Evolutionary conservation across 202 grass and related monocot species (phyloP), one percentile per base, ranked within the genome.

Genomic region (Zoysia matrella): DNA sequence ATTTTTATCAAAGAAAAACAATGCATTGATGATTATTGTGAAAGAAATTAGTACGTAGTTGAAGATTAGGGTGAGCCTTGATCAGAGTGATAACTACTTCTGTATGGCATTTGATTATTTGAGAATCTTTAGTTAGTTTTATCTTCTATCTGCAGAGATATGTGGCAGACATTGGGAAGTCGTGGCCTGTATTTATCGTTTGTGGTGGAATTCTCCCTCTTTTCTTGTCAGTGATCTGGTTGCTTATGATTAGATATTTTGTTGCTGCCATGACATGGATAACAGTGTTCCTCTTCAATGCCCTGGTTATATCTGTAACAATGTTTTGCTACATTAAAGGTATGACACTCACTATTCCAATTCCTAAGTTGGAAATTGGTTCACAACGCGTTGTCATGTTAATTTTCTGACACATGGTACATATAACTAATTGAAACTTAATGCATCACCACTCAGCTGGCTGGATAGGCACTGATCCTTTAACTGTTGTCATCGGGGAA

Each of bases 251-350:
- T 77, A 89, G 96, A 44, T 94, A 95, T 83, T 94, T 99, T 55
- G 91, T 96, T 87, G 93, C 85, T 67, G 96, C 85, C 47, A 96
- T 94, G 96, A 91, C 93, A 62, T 99, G 96, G 96, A 89, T 99
- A 81, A 99, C 96, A 53, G 87, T 99, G 51, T 60, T 96, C 49
- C 85, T 99, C 52, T 99, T 99, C 90, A 99, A 99, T 83, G 85
- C 80, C 48, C 93, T 99, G 51, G 81, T 99, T 42, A 77, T 96
- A 86, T 99, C 96, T 60, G 91, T 99, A 72, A 99, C 93, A 11
- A 99, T 96, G 96, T 90, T 99, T 54, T 94, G 67, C 78, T 99
- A 99, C 69, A 92, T 92, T 57, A 96, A 99, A 96, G 96, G 96
- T 99, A 73, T 52, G 55, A n/a, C 52, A 52, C 64, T 36, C 30